Evolutionary conservation across 805 yeast genomes (phyloP).

Genomic region (Candida pini): DNA sequence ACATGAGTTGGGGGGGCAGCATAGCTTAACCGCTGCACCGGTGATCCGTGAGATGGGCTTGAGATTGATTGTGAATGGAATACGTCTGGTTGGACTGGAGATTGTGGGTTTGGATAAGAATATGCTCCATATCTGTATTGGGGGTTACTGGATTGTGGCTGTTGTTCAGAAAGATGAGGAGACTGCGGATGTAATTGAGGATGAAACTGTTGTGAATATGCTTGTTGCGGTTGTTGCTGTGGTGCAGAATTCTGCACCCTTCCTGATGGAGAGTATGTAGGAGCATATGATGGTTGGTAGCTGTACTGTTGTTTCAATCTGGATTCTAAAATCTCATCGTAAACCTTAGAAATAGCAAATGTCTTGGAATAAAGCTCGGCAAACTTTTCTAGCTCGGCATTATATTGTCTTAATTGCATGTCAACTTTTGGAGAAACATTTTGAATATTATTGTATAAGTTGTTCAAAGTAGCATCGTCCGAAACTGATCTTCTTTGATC

Average conservation of each 20-base stretch:
- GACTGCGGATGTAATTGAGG: too few relatives aligned
- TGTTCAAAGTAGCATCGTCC: slow-evolving; percentile 46
- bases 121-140: too few relatives aligned
- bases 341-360: slow-evolving; percentile 67
- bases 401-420: slow-evolving; percentile 49
- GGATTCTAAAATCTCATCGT: slow-evolving; percentile 67
- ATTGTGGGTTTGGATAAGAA: slow-evolving; percentile 1
- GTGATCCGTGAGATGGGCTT: background rate
- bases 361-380: slow-evolving; percentile 75
- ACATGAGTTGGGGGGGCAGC: too few relatives aligned
- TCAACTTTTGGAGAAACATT: slow-evolving; percentile 66
- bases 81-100: background rate
- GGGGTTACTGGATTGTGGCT: background rate
- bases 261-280: too few relatives aligned
- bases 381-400: slow-evolving; percentile 56
- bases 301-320: slow-evolving; percentile 30
- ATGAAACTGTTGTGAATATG: background rate
- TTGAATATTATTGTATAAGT: slow-evolving; percentile 53
- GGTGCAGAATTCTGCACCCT: background rate
- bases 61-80: too few relatives aligned
- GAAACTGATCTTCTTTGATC: slow-evolving; percentile 27
- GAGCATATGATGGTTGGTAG: slow-evolving; percentile 7
- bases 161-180: slow-evolving; percentile 1
- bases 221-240: background rate
- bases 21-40: too few relatives aligned